Evolutionary conservation across 2,329 filamentous ascomycete species (phyloP).

Genomic region (Akanthomyces lecanii): DNA sequence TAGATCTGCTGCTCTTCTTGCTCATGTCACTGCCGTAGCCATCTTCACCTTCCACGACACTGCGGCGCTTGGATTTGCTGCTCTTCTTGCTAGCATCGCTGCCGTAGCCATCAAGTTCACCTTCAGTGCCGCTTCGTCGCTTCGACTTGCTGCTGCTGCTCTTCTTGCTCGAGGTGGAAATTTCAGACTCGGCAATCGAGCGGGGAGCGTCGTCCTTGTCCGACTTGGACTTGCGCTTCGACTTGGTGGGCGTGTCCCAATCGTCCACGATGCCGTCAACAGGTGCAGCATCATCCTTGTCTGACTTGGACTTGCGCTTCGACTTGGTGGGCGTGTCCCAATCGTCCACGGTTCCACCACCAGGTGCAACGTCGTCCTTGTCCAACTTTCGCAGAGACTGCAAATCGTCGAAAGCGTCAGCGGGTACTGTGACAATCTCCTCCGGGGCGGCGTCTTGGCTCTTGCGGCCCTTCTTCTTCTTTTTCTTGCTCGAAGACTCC

Average conservation of each 20-base stretch:
- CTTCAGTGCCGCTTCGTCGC: constrained; percentile 33
- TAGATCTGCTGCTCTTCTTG: constrained; percentile 38
- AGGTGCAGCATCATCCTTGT: constrained; percentile 24
- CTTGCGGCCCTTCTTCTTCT: constrained; percentile 30
- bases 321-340: constrained; percentile 33
- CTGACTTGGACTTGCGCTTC: constrained; percentile 30
- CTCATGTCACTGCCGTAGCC: constrained; percentile 34
- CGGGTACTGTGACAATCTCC: constrained; percentile 27
- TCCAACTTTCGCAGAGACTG: constrained; percentile 26
- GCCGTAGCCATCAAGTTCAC: constrained; percentile 30
- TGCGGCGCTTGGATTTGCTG: constrained; percentile 36
- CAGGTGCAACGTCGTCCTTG: constrained; percentile 23
- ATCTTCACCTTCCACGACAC: constrained; percentile 30
- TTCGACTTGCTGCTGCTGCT: constrained; percentile 35
- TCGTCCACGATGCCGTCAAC: constrained; percentile 26
- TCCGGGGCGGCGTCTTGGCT: constrained; percentile 27
- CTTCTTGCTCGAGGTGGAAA: constrained; percentile 27
- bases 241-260: constrained; percentile 32
- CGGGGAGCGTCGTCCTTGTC: constrained; percentile 24
- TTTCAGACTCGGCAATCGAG: constrained; percentile 34
- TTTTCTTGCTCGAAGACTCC: constrained; percentile 30
- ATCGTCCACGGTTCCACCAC: constrained; percentile 26
- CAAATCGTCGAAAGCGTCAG: constrained; percentile 29
- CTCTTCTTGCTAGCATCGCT: constrained; percentile 38
- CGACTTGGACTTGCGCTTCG: constrained; percentile 27